Percentiles rank a stretch among this genome's conserved stretches.
Evolutionary conservation across 148 eudicot species (phyloP).

Genomic region (Chenopodium berlandieri): DNA sequence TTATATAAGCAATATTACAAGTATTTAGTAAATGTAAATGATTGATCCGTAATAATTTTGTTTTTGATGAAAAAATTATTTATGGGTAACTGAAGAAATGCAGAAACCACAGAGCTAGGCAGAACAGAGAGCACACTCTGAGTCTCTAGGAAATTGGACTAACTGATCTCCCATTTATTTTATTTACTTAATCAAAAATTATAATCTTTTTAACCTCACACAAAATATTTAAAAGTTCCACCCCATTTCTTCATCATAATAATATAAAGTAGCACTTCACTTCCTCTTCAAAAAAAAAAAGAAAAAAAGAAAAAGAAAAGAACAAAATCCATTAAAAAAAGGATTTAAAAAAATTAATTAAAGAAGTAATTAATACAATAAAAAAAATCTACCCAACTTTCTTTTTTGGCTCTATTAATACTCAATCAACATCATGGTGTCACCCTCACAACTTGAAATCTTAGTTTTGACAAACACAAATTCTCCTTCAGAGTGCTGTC

Average conservation of each 20-base stretch:
- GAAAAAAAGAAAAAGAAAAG: too few relatives aligned
- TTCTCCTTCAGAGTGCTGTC: slow-evolving; percentile 16
- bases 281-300: too few relatives aligned
- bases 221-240: not conserved
- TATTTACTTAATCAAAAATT: not conserved
- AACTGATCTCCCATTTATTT: not conserved
- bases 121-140: slow-evolving; percentile 3
- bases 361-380: not conserved
- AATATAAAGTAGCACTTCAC: too few relatives aligned
- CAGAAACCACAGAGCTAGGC: not conserved
- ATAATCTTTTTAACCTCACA: not conserved
- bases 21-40: too few relatives aligned
- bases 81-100: slow-evolving; percentile 7
- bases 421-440: slow-evolving; percentile 26
- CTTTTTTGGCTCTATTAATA: slow-evolving; percentile 17
- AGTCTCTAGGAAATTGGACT: slow-evolving; percentile 20
- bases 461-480: slow-evolving; percentile 18
- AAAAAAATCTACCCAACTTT: not conserved
- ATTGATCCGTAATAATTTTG: too few relatives aligned
- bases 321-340: too few relatives aligned
- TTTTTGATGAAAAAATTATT: not conserved
- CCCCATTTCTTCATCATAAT: too few relatives aligned
- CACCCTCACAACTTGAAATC: slow-evolving; percentile 29
- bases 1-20: too few relatives aligned
- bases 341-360: not conserved